These are phyloP conservation scores for Aspergillus tamarii DNA, from an alignment of 2,329 filamentous ascomycete genomes.

Conservation along the genomic window DNA sequence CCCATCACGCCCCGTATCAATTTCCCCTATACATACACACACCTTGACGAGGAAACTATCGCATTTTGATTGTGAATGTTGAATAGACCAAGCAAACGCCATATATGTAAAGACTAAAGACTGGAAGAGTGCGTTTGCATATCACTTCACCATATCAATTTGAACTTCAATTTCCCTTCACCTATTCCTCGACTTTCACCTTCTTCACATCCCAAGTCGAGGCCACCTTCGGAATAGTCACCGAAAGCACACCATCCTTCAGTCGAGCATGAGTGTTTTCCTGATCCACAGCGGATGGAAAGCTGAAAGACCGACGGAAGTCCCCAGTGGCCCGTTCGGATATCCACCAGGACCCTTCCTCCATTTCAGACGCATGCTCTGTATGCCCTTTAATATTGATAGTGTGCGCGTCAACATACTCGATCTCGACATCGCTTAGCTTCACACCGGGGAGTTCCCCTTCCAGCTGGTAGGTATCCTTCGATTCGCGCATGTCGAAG, in stretches of 20 bases:
- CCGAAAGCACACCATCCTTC: slow-evolving; percentile 62
- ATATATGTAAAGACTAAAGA: background rate
- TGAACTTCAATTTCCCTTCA: background rate
- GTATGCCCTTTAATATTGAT: slow-evolving; percentile 50
- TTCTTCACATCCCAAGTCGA: slow-evolving; percentile 49
- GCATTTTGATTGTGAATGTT: background rate
- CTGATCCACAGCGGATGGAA: slow-evolving; percentile 61
- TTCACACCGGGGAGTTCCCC: slow-evolving; percentile 54
- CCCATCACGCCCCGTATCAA: background rate
- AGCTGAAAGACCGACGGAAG: slow-evolving; percentile 63
- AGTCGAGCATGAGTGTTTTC: slow-evolving; percentile 63
- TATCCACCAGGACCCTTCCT: slow-evolving; percentile 58
- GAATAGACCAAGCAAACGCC: background rate
- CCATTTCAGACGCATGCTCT: slow-evolving; percentile 34
- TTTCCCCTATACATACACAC: background rate
- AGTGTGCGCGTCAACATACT: slow-evolving; percentile 52
- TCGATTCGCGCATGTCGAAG: slow-evolving; percentile 52
- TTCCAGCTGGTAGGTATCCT: slow-evolving; percentile 50
- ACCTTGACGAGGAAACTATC: background rate
- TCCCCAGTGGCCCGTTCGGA: slow-evolving; percentile 62
- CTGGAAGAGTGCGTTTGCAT: background rate
- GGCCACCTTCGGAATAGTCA: slow-evolving; percentile 59
- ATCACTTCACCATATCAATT: background rate
- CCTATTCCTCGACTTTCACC: slow-evolving; percentile 39
- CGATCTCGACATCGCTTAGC: slow-evolving; percentile 52